These are phyloP conservation scores for Heliamphora pulchella DNA, from an alignment of 179 eudicot genomes.

Conservation along the genomic window DNA sequence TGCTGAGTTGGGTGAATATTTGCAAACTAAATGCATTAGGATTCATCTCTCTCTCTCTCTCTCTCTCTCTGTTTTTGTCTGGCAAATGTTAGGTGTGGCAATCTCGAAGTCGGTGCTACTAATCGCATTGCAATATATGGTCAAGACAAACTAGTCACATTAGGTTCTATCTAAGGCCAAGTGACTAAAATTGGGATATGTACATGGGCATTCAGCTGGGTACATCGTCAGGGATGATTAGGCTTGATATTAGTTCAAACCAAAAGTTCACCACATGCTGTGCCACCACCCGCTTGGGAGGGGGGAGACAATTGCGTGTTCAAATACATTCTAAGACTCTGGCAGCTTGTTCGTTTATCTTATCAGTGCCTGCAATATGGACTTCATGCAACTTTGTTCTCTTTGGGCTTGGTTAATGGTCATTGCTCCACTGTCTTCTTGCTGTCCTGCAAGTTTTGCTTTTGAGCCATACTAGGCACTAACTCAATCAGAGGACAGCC, in stretches of 20 bases:
- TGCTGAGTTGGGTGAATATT: too few species aligned
- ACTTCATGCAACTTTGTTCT: constrained; percentile 1
- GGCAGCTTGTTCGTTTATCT: not conserved
- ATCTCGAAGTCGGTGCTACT: not conserved
- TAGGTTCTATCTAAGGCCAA: not conserved
- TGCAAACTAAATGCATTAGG: too few species aligned
- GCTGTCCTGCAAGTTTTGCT: not conserved
- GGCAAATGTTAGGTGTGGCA: not conserved
- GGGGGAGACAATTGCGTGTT: not conserved
- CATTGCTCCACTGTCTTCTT: not conserved
- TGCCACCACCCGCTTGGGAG: too few species aligned
- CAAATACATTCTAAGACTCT: not conserved
- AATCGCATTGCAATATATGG: not conserved
- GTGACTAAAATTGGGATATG: too few species aligned
- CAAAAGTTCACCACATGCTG: too few species aligned
- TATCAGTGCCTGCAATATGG: not conserved
- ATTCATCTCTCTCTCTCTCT: not conserved
- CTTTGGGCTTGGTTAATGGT: not conserved
- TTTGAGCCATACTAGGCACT: not conserved
- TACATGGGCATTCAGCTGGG: not conserved
- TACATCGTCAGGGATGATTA: not conserved
- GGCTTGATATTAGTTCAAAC: too few species aligned
- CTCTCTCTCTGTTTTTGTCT: not conserved
- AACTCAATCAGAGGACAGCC: too few species aligned
- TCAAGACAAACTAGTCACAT: not conserved